Evolutionary conservation across 1,284 basidiomycete species (phyloP).

Genomic region (Gymnopus androsaceus): DNA sequence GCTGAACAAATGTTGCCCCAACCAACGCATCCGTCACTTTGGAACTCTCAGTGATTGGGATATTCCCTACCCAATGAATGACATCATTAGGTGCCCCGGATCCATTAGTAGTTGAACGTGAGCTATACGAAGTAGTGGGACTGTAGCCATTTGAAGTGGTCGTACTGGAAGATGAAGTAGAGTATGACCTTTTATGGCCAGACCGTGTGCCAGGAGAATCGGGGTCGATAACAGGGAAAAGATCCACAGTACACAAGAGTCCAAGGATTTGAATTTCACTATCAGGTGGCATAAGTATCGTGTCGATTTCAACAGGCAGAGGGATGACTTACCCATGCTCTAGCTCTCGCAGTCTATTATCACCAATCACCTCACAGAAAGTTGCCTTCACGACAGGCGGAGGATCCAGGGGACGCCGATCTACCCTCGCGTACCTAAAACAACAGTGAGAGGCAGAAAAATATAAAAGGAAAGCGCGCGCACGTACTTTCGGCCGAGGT

Average conservation of each 20-base stretch:
- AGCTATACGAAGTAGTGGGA: not conserved
- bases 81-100: conserved; percentile 27
- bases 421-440: conserved; percentile 40
- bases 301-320: conserved; percentile 4
- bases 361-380: conserved; percentile 30
- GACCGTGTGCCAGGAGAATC: conserved; percentile 15
- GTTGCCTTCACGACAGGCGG: conserved; percentile 41
- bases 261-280: conserved; percentile 52
- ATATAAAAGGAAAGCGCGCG: not conserved
- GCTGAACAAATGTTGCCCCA: conserved; percentile 49
- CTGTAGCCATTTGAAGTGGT: not conserved
- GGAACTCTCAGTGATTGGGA: conserved; percentile 40
- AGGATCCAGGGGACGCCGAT: conserved; percentile 38
- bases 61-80: conserved; percentile 40
- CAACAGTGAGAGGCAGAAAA: not conserved
- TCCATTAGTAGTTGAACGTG: not conserved
- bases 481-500: conserved; percentile 20
- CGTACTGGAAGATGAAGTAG: not conserved
- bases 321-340: conserved; percentile 32
- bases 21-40: conserved; percentile 46
- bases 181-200: conserved; percentile 8
- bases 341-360: conserved; percentile 33
- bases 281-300: conserved; percentile 2
- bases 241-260: conserved; percentile 65
- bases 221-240: conserved; percentile 51